phyloP scores from a whole-genome alignment of 495 filamentous ascomycete genomes.

The Xylaria castorea region DNA sequence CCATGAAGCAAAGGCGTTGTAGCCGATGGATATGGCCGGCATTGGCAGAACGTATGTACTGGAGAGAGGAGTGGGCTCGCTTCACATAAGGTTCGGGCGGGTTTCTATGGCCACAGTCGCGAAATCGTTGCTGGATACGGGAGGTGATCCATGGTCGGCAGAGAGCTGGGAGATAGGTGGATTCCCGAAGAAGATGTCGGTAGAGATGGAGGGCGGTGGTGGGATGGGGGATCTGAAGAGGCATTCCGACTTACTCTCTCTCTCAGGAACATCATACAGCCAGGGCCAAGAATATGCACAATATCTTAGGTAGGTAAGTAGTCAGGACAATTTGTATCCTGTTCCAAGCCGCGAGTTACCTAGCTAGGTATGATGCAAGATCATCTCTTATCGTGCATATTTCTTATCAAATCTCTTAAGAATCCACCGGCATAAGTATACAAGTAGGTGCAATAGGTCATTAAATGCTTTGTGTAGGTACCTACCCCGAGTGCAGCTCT shows the following conservation, averaged over 20 bases:
- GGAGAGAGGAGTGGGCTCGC: slow-evolving; percentile 45
- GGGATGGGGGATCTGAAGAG: slow-evolving; percentile 40
- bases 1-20: slow-evolving; percentile 65
- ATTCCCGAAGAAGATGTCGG: slow-evolving; percentile 82
- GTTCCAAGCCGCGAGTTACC: background rate
- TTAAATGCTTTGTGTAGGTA: too few species aligned
- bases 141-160: slow-evolving; percentile 66
- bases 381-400: background rate
- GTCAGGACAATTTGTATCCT: background rate
- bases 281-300: background rate
- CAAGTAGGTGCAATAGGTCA: too few species aligned
- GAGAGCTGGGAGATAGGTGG: slow-evolving; percentile 76
- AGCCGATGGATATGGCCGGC: slow-evolving; percentile 67
- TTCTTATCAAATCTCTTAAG: background rate
- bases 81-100: slow-evolving; percentile 30
- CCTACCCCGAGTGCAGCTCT: background rate
- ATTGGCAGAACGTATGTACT: slow-evolving; percentile 53
- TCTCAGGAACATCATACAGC: background rate
- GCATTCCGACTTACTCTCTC: slow-evolving; percentile 23
- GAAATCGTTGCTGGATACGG: slow-evolving; percentile 66
- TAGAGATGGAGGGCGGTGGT: slow-evolving; percentile 67
- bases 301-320: too few species aligned
- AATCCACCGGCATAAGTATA: too few species aligned
- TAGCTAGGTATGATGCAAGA: background rate
- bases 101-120: slow-evolving; percentile 30